Conservation (phyloP, 345 rosid genomes). For the Aquilaria malaccensis region DNA sequence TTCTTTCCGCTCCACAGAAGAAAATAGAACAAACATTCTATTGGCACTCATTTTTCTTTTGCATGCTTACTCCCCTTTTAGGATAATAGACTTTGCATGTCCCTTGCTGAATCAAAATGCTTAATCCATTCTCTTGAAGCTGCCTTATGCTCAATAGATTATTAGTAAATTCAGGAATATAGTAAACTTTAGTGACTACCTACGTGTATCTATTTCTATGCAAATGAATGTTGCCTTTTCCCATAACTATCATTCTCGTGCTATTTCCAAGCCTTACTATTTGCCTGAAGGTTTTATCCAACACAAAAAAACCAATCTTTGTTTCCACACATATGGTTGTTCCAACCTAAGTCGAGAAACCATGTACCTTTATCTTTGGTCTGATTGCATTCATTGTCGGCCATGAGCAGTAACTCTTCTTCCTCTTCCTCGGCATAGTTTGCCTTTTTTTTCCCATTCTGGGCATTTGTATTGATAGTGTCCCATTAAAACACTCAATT, state of each 20-base stretch:
- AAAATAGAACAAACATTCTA: not conserved
- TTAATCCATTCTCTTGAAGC: not conserved
- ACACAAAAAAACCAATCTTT: too few relatives aligned
- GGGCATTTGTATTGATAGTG: constrained; percentile 9
- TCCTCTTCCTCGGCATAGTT: not conserved
- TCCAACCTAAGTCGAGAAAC: not conserved
- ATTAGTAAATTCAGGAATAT: constrained; percentile 2
- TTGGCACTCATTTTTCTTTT: not conserved
- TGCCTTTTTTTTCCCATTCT: not conserved
- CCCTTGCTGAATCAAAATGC: not conserved
- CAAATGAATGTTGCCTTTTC: too few relatives aligned
- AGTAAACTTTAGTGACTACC: constrained; percentile 7
- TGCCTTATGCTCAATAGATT: constrained; percentile 7
- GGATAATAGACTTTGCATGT: constrained; percentile 1
- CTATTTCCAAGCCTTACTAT: too few relatives aligned
- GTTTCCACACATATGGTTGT: too few relatives aligned
- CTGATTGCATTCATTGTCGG: too few relatives aligned
- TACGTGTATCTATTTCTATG: not conserved
- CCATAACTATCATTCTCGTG: too few relatives aligned
- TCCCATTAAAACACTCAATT: constrained; percentile 5
- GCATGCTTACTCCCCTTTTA: not conserved
- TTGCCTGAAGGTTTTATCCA: too few relatives aligned
- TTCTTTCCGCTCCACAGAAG: not conserved
- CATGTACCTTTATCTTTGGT: too few relatives aligned
- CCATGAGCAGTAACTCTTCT: too few relatives aligned